Evolutionary conservation across 352 stramenopile species (phyloP), one percentile per base, ranked within the genome.

Genomic region (Phytophthora sp.): DNA sequence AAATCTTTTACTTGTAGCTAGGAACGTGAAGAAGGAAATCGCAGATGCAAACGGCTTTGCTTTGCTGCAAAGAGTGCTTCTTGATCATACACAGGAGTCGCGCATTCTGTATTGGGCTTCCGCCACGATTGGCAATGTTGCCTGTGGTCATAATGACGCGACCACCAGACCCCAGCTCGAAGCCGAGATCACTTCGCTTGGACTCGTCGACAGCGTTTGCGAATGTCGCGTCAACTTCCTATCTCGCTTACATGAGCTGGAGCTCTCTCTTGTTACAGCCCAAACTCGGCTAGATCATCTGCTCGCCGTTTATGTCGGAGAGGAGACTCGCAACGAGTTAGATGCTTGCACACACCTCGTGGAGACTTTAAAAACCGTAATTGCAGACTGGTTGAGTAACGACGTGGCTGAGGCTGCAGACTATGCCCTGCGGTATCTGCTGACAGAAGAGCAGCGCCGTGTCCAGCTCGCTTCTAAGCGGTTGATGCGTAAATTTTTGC

Each of bases 301-400:
- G 23, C 61, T 77, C 12, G 68, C 71, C 5, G 79, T 71, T n/a
- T 64, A 82, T 35, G 82, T 91, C 18, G 74, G 77, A 41, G 77
- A 92, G 60, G 76, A 84, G 55, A 87, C 84, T 56, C 84, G 79
- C 32, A 92, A 92, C 55, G 81, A 83, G 7, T 49, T 92, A 50
- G 84, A 91, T 38, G 72, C 72, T 8, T 72, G 63, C 26, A 71
- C 77, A 17, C 66, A 85, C 23, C 60, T 77, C 12, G 66, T 85
- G 4, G 20, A 50, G n/a, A 84, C 72, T 20, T 43, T 92, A n/a
- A 45, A 56, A 10, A 39, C 15, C 0, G 58, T 82, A 9, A 68
- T 84, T 20, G 43, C 57, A 2, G 77, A 86, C 4, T 76, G 82
- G 43, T 46, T 61, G 24, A 66, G 66, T 24, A 66, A 82, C 43